Conservation (phyloP, 306 rosid species). For the Sicyos baderoa region DNA sequence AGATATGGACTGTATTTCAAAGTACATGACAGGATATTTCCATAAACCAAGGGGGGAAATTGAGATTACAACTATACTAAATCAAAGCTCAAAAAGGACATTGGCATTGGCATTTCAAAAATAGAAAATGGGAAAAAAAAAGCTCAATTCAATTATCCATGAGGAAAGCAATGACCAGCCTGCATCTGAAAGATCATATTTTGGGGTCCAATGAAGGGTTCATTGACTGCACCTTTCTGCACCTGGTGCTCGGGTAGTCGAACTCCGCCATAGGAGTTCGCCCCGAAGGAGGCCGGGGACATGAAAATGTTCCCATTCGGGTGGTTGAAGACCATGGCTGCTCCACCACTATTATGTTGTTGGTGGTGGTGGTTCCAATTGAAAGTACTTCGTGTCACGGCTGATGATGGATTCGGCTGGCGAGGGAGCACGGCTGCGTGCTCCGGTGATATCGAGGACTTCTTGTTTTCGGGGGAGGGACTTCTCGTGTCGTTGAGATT, state of each 20-base stretch:
- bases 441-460: slow-evolving; percentile 42
- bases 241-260: slow-evolving; percentile 7
- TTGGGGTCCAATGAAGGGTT: slow-evolving; percentile 19
- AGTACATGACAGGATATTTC: slow-evolving; percentile 9
- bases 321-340: slow-evolving; percentile 36
- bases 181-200: slow-evolving; percentile 19
- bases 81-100: slow-evolving; percentile 12
- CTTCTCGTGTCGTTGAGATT: slow-evolving; percentile 45
- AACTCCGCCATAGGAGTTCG: slow-evolving; percentile 36
- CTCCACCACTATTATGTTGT: slow-evolving; percentile 35
- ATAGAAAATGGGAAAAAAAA: too few species aligned
- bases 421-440: slow-evolving; percentile 6
- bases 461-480: slow-evolving; percentile 45
- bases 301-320: slow-evolving; percentile 39
- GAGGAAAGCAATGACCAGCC: slow-evolving; percentile 15
- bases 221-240: neutral
- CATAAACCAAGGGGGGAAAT: neutral
- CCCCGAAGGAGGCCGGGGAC: slow-evolving; percentile 34
- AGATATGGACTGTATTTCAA: slow-evolving; percentile 12
- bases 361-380: slow-evolving; percentile 34
- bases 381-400: slow-evolving; percentile 6
- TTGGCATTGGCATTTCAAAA: slow-evolving; percentile 3
- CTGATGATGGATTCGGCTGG: slow-evolving; percentile 25
- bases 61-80: slow-evolving; percentile 14
- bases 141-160: slow-evolving; percentile 13